These are phyloP conservation scores for Ceraceosorus guamensis DNA, from an alignment of 1,284 basidiomycete genomes.

Conservation along the genomic window DNA sequence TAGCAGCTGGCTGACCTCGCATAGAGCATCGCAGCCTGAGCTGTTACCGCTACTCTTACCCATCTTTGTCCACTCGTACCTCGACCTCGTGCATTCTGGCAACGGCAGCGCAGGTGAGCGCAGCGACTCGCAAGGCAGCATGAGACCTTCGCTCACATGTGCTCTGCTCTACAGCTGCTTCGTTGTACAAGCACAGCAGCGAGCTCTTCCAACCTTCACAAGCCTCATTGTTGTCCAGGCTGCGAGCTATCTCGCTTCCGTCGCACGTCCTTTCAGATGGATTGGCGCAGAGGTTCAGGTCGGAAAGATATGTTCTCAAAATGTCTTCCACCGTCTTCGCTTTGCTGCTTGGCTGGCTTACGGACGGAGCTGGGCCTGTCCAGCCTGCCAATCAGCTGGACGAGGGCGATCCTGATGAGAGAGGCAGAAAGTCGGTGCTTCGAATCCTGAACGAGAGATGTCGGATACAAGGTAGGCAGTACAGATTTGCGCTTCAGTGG, in stretches of 20 bases:
- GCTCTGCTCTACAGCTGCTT: constrained; percentile 48
- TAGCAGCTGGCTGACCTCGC: too few relatives aligned
- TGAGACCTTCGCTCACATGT: not conserved
- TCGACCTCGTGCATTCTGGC: constrained; percentile 84
- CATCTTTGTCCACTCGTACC: constrained; percentile 92
- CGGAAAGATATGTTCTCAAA: constrained; percentile 81
- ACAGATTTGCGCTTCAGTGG: too few relatives aligned
- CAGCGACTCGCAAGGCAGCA: not conserved
- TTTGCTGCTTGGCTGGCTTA: constrained; percentile 89
- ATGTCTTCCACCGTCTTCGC: constrained; percentile 89
- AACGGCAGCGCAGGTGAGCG: constrained; percentile 55
- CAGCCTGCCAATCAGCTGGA: constrained; percentile 66
- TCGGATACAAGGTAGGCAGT: constrained; percentile 69
- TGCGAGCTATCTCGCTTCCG: constrained; percentile 74
- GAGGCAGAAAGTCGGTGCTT: constrained; percentile 67
- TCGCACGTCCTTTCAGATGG: constrained; percentile 73
- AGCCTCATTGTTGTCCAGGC: constrained; percentile 65
- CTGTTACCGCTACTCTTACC: constrained; percentile 87
- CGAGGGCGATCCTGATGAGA: constrained; percentile 47
- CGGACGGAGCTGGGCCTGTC: constrained; percentile 79
- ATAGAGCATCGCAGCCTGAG: constrained; percentile 58
- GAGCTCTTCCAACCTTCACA: constrained; percentile 65
- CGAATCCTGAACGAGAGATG: constrained; percentile 88
- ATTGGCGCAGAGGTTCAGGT: constrained; percentile 73
- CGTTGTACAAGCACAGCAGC: constrained; percentile 69